phyloP scores from a whole-genome alignment of 805 yeast genomes.

The Candida ovalis region DNA sequence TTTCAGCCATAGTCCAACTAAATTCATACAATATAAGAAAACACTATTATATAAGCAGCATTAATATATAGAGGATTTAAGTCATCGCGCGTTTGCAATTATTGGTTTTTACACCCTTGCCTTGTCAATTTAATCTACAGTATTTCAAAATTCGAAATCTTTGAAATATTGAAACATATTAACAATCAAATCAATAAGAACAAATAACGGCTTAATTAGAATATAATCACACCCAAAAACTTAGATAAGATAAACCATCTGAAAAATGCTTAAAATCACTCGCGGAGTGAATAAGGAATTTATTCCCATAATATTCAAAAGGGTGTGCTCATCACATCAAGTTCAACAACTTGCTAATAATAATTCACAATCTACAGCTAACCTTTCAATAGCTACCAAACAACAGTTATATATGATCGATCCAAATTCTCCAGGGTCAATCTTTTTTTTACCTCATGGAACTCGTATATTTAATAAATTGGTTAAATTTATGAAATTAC shows the following conservation, averaged over 20 bases:
- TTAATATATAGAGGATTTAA: too few species aligned
- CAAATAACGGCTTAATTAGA: too few species aligned
- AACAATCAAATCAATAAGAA: too few species aligned
- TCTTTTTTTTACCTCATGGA: slow-evolving; percentile 91
- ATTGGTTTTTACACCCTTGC: too few species aligned
- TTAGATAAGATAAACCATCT: not conserved
- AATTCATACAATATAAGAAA: too few species aligned
- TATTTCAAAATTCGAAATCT: too few species aligned
- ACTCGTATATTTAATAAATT: slow-evolving; percentile 79
- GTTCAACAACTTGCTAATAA: slow-evolving; percentile 1
- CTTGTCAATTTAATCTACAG: too few species aligned
- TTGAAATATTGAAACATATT: too few species aligned
- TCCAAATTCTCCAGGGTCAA: slow-evolving; percentile 83
- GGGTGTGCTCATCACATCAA: slow-evolving; percentile 7
- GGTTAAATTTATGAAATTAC: slow-evolving; percentile 78
- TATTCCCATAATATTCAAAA: not conserved
- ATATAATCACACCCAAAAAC: not conserved
- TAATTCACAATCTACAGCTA: slow-evolving; percentile 33
- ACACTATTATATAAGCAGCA: too few species aligned
- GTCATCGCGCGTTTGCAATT: too few species aligned
- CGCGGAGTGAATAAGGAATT: not conserved
- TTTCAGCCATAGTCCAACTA: too few species aligned
- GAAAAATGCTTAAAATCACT: not conserved
- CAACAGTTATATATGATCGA: slow-evolving; percentile 81
- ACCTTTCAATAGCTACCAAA: slow-evolving; percentile 46